phyloP scores from a whole-genome alignment of 2,329 filamentous ascomycete species.

The Colletotrichum sp. region DNA sequence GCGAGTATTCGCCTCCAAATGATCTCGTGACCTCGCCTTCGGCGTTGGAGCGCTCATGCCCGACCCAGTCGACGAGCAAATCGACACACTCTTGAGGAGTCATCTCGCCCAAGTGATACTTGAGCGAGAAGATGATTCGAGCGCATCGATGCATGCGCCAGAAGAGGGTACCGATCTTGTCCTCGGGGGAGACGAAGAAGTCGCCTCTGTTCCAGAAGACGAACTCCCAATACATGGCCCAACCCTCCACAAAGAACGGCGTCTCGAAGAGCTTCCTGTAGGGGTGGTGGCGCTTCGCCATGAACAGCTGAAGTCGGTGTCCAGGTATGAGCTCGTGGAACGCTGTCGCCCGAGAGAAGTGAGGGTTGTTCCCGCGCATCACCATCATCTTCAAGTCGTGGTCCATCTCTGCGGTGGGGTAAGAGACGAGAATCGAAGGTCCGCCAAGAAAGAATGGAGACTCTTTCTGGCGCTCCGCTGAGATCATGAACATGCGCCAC shows the following conservation, averaged over 20 bases:
- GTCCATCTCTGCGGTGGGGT: constrained; percentile 56
- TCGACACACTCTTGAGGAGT: constrained; percentile 60
- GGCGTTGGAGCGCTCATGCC: constrained; percentile 63
- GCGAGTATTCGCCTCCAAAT: constrained; percentile 59
- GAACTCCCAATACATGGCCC: constrained; percentile 68
- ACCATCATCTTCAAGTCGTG: constrained; percentile 63
- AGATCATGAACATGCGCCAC: constrained; percentile 63
- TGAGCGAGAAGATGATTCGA: constrained; percentile 62
- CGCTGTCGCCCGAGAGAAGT: constrained; percentile 62
- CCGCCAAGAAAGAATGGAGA: constrained; percentile 67
- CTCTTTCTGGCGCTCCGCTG: constrained; percentile 54
- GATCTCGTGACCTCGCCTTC: constrained; percentile 65
- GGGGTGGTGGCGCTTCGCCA: constrained; percentile 48
- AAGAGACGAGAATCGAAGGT: constrained; percentile 57
- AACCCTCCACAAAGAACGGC: constrained; percentile 65
- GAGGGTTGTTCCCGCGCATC: constrained; percentile 63
- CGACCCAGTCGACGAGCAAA: constrained; percentile 58
- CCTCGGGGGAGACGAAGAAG: constrained; percentile 54
- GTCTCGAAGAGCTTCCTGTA: constrained; percentile 60
- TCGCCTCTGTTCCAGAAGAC: constrained; percentile 58
- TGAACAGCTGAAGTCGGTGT: constrained; percentile 58
- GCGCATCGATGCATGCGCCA: constrained; percentile 68
- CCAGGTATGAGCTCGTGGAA: constrained; percentile 68
- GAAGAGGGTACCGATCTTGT: constrained; percentile 63
- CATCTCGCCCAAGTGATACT: constrained; percentile 62